Evolutionary conservation across 306 rosid genomes (phyloP).

Genomic region (Corylus avellana): DNA sequence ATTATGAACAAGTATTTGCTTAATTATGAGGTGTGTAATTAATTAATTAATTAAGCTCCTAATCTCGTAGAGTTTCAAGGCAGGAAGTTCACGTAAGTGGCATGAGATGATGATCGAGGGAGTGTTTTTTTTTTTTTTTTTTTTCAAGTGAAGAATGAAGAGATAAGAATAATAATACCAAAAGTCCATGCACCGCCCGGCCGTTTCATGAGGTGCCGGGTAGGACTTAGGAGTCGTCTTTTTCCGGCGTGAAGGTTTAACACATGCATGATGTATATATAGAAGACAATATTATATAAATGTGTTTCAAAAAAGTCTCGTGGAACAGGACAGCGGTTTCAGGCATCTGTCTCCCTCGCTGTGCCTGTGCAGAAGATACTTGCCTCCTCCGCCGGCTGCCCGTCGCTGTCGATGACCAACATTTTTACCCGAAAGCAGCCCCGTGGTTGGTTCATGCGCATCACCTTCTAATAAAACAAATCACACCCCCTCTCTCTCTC

Average conservation of each 20-base stretch:
- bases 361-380: neutral
- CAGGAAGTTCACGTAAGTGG: neutral
- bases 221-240: no score
- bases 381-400: conserved; percentile 33
- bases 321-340: neutral
- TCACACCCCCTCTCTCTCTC: neutral
- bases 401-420: conserved; percentile 45
- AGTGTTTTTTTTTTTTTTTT: no score
- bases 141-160: no score
- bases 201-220: no score
- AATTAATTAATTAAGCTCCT: no score
- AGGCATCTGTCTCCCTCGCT: conserved; percentile 27
- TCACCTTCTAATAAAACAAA: neutral
- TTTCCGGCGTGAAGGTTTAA: no score
- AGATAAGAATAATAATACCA: no score
- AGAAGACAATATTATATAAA: neutral
- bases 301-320: neutral
- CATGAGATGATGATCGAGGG: no score
- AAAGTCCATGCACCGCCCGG: no score
- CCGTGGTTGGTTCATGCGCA: conserved; percentile 32
- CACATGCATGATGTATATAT: neutral
- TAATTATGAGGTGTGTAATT: no score
- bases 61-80: neutral
- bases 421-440: conserved; percentile 27
- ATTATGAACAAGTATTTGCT: no score